phyloP scores from a whole-genome alignment of 2,329 filamentous ascomycete species.

The Cladosporium sp. region DNA sequence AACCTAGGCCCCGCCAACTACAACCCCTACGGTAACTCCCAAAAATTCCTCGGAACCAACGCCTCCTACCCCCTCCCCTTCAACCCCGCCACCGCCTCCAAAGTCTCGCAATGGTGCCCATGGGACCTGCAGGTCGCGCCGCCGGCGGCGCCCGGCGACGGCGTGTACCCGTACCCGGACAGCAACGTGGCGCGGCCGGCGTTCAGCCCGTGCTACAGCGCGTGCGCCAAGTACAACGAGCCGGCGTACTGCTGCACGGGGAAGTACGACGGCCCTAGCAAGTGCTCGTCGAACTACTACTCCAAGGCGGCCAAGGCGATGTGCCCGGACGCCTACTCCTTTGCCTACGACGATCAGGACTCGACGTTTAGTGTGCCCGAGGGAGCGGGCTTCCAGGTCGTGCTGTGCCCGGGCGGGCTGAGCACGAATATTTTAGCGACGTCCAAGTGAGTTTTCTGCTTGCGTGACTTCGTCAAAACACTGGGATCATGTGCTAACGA shows the following conservation, averaged over 20 bases:
- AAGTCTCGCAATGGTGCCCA: conserved; percentile 67
- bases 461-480: neutral
- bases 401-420: conserved; percentile 63
- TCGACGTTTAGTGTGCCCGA: conserved; percentile 53
- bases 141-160: conserved; percentile 64
- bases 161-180: conserved; percentile 75
- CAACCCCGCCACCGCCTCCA: conserved; percentile 53
- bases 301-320: conserved; percentile 63
- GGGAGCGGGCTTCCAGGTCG: conserved; percentile 70
- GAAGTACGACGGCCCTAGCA: conserved; percentile 54
- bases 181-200: conserved; percentile 62
- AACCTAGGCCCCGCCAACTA: conserved; percentile 44
- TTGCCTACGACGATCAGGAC: conserved; percentile 53
- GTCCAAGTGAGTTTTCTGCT: conserved; percentile 15
- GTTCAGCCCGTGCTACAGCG: conserved; percentile 73
- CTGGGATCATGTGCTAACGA: neutral
- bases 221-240: conserved; percentile 62
- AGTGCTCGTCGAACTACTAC: conserved; percentile 63
- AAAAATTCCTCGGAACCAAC: conserved; percentile 54
- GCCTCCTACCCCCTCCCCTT: conserved; percentile 61
- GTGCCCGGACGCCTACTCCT: conserved; percentile 82
- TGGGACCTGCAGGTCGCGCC: conserved; percentile 67
- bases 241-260: conserved; percentile 72
- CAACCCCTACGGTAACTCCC: conserved; percentile 47
- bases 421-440: conserved; percentile 44